Percentiles rank a stretch among this genome's conserved stretches.
Conservation (phyloP, 306 rosid species). For the barrel medic (Medicago truncatula) region MtrunA17r5.0-ANR NC_053044.1:10408001-10408500, state of each 20-base stretch:
- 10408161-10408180: too few relatives aligned
- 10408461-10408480: neutral
- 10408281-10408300: too few relatives aligned
- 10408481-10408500: neutral
- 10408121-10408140: neutral
- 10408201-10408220: too few relatives aligned
- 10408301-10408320: too few relatives aligned
- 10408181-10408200: too few relatives aligned
- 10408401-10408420: neutral
- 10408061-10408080: neutral
- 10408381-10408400: neutral
- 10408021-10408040: neutral
- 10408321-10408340: too few relatives aligned
- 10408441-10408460: neutral
- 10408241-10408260: too few relatives aligned
- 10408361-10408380: neutral
- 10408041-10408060: neutral
- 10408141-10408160: neutral
- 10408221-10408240: too few relatives aligned
- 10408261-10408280: too few relatives aligned
- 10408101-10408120: too few relatives aligned
- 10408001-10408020: slow-evolving; percentile 18
- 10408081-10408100: neutral
- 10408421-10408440: neutral
- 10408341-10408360: neutral